A percentile compares a stretch with the other conserved stretches of the same genome.
phyloP scores from a whole-genome alignment of 805 yeast species.

The Myxozyma lipomycoides region DNA sequence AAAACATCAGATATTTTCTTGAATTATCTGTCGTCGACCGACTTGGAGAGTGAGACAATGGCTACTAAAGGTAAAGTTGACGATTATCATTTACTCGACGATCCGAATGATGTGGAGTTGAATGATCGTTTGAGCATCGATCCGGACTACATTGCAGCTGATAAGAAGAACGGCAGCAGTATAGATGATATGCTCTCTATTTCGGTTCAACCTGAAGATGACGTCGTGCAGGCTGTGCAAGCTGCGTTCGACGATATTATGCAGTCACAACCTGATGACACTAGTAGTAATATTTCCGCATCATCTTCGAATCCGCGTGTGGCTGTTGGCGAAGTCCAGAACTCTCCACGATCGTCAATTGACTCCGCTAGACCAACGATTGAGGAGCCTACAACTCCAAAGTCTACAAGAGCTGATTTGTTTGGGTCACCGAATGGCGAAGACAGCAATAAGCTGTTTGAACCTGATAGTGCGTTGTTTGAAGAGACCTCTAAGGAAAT shows the following conservation, averaged over 20 bases:
- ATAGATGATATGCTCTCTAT: constrained; percentile 20
- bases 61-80: constrained; percentile 28
- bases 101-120: constrained; percentile 35
- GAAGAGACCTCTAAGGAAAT: constrained; percentile 28
- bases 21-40: constrained; percentile 47
- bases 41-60: constrained; percentile 20
- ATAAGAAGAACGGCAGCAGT: constrained; percentile 14
- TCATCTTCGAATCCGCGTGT: constrained; percentile 2
- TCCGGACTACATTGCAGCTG: constrained; percentile 27
- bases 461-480: constrained; percentile 24
- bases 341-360: constrained; percentile 15
- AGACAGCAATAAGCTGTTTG: constrained; percentile 15
- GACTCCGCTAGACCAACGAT: constrained; percentile 7
- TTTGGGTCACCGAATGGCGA: constrained; percentile 22
- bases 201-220: constrained; percentile 29
- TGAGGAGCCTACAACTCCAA: constrained; percentile 2
- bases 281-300: constrained; percentile 17
- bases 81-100: constrained; percentile 32
- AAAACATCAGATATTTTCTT: constrained; percentile 55
- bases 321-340: constrained; percentile 1
- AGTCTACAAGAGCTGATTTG: constrained; percentile 20
- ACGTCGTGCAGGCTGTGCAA: constrained; percentile 58
- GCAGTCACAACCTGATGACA: constrained; percentile 28
- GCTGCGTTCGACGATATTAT: constrained; percentile 59
- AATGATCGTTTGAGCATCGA: constrained; percentile 37